Evolutionary conservation across 2,329 filamentous ascomycete species (phyloP).

Genomic region (Scedosporium boydii): DNA sequence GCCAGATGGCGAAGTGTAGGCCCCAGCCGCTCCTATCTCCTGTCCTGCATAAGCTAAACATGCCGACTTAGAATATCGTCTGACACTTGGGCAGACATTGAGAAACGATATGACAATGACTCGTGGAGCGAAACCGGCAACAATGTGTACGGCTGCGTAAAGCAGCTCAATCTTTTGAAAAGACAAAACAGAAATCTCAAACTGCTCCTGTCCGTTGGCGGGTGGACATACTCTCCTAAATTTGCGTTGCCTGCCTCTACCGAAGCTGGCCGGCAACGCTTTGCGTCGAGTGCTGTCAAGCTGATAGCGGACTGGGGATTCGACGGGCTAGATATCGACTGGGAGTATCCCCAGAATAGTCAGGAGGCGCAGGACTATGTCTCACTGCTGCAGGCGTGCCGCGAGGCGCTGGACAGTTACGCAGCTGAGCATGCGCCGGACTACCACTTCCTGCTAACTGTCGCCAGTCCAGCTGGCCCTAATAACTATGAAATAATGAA

Average conservation of each 20-base stretch:
- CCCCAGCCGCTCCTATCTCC: no score
- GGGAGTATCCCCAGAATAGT: constrained; percentile 38
- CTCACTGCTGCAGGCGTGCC: constrained; percentile 30
- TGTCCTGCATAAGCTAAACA: no score
- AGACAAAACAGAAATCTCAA: constrained; percentile 69
- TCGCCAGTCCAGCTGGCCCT: no score
- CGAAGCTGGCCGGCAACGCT: constrained; percentile 48
- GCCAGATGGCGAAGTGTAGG: no score
- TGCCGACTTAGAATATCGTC: constrained; percentile 31
- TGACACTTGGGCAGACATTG: constrained; percentile 51
- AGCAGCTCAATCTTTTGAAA: constrained; percentile 69
- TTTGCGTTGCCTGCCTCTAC: constrained; percentile 58
- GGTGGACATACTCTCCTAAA: constrained; percentile 69
- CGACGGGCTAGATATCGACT: constrained; percentile 48
- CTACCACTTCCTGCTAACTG: constrained; percentile 18
- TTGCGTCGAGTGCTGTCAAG: constrained; percentile 59
- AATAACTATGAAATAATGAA: no score
- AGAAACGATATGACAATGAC: constrained; percentile 59
- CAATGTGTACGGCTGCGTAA: constrained; percentile 69
- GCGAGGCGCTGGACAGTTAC: constrained; percentile 32
- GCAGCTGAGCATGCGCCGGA: constrained; percentile 26
- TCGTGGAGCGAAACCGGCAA: constrained; percentile 44
- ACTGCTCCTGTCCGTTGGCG: constrained; percentile 70
- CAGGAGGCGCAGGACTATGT: constrained; percentile 31
- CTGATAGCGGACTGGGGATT: constrained; percentile 60